Evolutionary conservation across 768 basidiomycete species (phyloP).

Genomic region (Russula compacta): DNA sequence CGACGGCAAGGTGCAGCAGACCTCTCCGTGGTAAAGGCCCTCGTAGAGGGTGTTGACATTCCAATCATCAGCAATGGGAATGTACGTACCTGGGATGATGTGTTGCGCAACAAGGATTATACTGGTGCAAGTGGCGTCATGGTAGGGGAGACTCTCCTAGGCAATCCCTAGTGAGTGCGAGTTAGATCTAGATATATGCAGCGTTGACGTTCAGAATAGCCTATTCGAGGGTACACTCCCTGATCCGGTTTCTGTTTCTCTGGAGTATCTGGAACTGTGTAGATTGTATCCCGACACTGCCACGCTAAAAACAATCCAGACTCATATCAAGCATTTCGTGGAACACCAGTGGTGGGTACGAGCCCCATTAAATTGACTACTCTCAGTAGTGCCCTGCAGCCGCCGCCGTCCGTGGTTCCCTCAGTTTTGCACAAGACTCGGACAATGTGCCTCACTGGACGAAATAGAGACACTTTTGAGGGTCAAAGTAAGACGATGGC

Average conservation of each 20-base stretch:
- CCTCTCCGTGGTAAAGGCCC: slow-evolving; percentile 45
- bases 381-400: slow-evolving; percentile 10
- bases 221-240: slow-evolving; percentile 47
- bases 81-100: slow-evolving; percentile 51
- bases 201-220: slow-evolving; percentile 28
- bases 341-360: slow-evolving; percentile 54
- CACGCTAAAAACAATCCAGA: slow-evolving; percentile 41
- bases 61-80: slow-evolving; percentile 77
- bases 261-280: slow-evolving; percentile 64
- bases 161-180: slow-evolving; percentile 56
- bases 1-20: slow-evolving; percentile 67
- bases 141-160: slow-evolving; percentile 71
- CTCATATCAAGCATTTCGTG: slow-evolving; percentile 60
- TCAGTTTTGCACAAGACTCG: slow-evolving; percentile 22
- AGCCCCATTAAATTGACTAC: background rate
- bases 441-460: slow-evolving; percentile 18
- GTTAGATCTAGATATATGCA: background rate
- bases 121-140: slow-evolving; percentile 69
- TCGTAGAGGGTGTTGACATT: slow-evolving; percentile 43
- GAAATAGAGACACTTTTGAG: slow-evolving; percentile 22
- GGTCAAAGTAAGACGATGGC: slow-evolving; percentile 23
- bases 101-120: slow-evolving; percentile 41
- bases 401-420: slow-evolving; percentile 24
- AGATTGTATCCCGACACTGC: slow-evolving; percentile 41
- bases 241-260: slow-evolving; percentile 55